Conservation (phyloP, 176 grass and related monocot genomes). For the Pontederia paniculata region DNA sequence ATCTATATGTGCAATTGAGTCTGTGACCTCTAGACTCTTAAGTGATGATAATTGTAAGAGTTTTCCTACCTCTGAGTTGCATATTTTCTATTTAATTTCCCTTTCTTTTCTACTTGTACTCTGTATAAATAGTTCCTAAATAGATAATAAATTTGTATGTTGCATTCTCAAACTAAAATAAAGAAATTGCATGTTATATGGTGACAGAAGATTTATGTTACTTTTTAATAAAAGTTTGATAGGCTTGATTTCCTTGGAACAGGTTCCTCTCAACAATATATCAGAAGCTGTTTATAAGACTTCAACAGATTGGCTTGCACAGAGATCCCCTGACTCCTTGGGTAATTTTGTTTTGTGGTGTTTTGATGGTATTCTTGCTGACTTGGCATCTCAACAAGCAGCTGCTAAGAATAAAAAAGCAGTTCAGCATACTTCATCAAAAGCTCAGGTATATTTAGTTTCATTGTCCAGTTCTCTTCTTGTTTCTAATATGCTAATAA, state of each 20-base stretch:
- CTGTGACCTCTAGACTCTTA: too few relatives aligned
- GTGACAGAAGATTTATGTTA: too few relatives aligned
- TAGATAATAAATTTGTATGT: too few relatives aligned
- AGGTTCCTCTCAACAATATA: conserved; percentile 71
- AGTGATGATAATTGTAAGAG: too few relatives aligned
- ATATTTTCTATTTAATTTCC: too few relatives aligned
- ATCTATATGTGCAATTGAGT: too few relatives aligned
- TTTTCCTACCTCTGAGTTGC: too few relatives aligned
- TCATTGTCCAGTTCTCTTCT: background rate
- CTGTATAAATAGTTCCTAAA: too few relatives aligned
- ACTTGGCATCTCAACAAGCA: conserved; percentile 44
- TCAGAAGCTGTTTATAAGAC: conserved; percentile 71
- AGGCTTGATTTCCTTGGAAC: conserved; percentile 5
- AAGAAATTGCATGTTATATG: too few relatives aligned
- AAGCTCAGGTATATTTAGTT: conserved; percentile 53
- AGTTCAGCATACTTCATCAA: conserved; percentile 46
- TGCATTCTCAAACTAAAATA: too few relatives aligned
- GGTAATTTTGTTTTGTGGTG: conserved; percentile 86
- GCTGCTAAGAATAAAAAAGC: conserved; percentile 75
- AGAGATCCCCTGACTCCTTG: conserved; percentile 60
- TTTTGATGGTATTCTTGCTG: conserved; percentile 72
- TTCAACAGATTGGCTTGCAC: conserved; percentile 58
- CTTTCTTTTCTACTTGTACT: too few relatives aligned
- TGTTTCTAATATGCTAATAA: background rate
- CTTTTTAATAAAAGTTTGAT: conserved; percentile 19